Evolutionary conservation across 2,329 filamentous ascomycete species (phyloP).

Genomic region (Pezicula carpinea): DNA sequence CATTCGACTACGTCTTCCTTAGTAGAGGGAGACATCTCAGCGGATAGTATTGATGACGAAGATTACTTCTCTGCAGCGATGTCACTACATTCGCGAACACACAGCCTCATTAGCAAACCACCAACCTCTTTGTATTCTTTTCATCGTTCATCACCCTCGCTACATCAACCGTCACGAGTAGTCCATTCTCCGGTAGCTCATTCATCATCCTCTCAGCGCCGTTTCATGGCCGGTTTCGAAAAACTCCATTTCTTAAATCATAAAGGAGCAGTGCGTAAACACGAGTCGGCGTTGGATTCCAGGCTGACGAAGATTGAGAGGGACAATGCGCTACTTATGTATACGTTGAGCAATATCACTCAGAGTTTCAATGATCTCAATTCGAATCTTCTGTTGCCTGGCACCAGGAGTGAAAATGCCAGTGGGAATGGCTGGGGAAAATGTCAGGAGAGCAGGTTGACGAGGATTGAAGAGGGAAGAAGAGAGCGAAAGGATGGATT

Average conservation of each 20-base stretch:
- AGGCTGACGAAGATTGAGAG: conserved; percentile 19
- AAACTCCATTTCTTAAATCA: not conserved
- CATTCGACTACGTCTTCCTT: too few relatives aligned
- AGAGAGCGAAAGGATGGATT: not conserved
- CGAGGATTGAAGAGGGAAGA: not conserved
- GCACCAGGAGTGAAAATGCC: too few relatives aligned
- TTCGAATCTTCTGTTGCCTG: not conserved
- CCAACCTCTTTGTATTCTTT: too few relatives aligned
- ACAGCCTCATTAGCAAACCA: too few relatives aligned
- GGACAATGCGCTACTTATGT: conserved; percentile 19
- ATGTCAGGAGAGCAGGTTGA: not conserved
- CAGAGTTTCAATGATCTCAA: conserved; percentile 13
- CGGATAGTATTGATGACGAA: too few relatives aligned
- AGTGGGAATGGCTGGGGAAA: not conserved
- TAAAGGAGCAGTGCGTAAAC: not conserved
- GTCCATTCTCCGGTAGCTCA: not conserved
- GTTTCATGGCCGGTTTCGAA: not conserved
- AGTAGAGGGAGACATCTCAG: too few relatives aligned
- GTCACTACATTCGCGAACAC: too few relatives aligned
- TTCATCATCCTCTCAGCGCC: not conserved
- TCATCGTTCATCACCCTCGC: too few relatives aligned
- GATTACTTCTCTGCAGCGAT: too few relatives aligned
- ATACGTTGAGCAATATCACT: conserved; percentile 16
- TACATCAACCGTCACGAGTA: too few relatives aligned
- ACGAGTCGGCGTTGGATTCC: conserved; percentile 19